Evolutionary conservation across 805 yeast genomes (phyloP), one percentile per base, ranked within the genome.

Genomic region (Yamadazyma nakazawae): DNA sequence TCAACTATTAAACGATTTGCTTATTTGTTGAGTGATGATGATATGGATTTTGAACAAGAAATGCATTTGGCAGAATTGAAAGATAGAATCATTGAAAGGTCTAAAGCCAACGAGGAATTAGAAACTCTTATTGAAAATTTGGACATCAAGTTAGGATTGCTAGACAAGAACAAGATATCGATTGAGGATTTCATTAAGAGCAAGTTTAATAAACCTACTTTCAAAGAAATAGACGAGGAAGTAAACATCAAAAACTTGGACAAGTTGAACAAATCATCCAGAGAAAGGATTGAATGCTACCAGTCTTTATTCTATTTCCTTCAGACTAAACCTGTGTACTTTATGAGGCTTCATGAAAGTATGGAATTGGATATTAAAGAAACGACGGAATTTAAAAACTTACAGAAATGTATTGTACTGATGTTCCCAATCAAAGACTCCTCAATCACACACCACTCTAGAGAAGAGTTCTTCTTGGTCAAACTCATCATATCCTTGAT

Each of bases 271-370:
- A 72, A 71, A 46, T 63, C 75, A 2, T 62, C 78, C 10, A 69
- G 75, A 48, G 73, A 72, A 19, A 72, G 88, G 49, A 70, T 82
- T 42, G 90, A 84, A 50, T 63, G 80, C 1, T 87, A 85, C 63
- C 96, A 85, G 55, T 85, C 87, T 18, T 59, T 92, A 43, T 83
- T 94, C 54, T 94, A 85, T 58, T 66, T 92, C 21, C 63, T 94
- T 37, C 98, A 94, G 61, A 86, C 96, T 0, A 88, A 88, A 56
- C 87, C 96, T 0, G 61, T 64, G 0, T 92, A 92, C 57, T 74
- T 91, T 59, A 72, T 82, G 1, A 66, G 80, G 12, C 62, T 88
- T 31, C 78, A 81, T 46, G 62, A 68, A 13, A 55, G 63, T 9
- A 62, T 67, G 25, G 54, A 41, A 49, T 61, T 57, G 44, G 56